Evolutionary conservation across 75 land plant species (phyloP).

Genomic region (Picea sitchensis): DNA sequence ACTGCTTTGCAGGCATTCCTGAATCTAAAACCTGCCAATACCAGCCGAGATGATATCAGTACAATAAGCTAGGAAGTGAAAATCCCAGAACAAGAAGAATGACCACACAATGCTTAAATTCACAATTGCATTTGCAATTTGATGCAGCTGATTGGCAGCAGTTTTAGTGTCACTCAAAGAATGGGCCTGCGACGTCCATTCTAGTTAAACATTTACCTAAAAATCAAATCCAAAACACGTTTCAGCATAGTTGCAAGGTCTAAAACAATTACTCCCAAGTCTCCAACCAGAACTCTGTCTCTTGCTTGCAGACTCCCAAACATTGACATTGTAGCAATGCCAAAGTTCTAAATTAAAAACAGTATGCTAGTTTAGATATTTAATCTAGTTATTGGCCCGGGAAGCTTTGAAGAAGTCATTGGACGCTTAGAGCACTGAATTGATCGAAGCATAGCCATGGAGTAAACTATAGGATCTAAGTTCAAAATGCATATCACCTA

Average conservation of each 20-base stretch:
- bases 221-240: conserved; percentile 20
- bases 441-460: too few species aligned
- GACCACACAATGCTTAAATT: conserved; percentile 20
- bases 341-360: not conserved
- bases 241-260: not conserved
- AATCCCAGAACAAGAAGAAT: conserved; percentile 41
- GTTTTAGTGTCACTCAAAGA: conserved; percentile 51
- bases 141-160: conserved; percentile 45
- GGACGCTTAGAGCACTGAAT: too few species aligned
- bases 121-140: conserved; percentile 23
- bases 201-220: conserved; percentile 42
- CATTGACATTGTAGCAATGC: not conserved
- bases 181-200: conserved; percentile 31
- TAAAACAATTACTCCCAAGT: not conserved
- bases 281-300: not conserved
- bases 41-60: conserved; percentile 23
- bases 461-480: not conserved
- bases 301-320: not conserved
- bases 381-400: not conserved
- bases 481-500: not conserved
- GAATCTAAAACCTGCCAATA: conserved; percentile 49
- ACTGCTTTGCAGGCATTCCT: conserved; percentile 66
- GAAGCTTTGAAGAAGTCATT: not conserved
- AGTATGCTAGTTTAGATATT: not conserved
- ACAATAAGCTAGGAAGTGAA: conserved; percentile 33